Percentiles rank a stretch among this genome's conserved stretches.
Conservation (phyloP, 2,329 filamentous ascomycete species). For the Colletotrichum shisoi region DNA sequence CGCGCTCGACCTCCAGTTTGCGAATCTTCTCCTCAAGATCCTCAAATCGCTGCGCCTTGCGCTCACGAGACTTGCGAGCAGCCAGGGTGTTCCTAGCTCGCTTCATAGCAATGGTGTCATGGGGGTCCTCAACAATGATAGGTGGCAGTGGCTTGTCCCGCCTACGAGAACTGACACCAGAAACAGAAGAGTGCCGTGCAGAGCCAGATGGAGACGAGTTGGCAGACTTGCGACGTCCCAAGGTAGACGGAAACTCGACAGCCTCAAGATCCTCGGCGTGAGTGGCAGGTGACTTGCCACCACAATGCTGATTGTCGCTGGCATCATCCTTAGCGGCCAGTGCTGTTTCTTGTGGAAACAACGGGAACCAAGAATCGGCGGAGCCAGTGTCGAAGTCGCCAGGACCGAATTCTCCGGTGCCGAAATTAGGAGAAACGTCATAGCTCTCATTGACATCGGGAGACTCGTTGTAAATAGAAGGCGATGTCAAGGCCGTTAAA, state of each 20-base stretch:
- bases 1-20: constrained; percentile 71
- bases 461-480: constrained; percentile 79
- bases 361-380: constrained; percentile 72
- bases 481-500: constrained; percentile 85
- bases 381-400: constrained; percentile 62
- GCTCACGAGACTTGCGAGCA: constrained; percentile 88
- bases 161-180: constrained; percentile 76
- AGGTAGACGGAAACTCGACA: constrained; percentile 49
- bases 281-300: constrained; percentile 53
- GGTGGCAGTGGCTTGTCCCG: constrained; percentile 82
- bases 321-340: constrained; percentile 35
- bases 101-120: constrained; percentile 83
- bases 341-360: constrained; percentile 67
- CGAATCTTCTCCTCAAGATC: constrained; percentile 77
- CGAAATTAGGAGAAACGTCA: constrained; percentile 81
- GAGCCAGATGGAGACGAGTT: constrained; percentile 53
- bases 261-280: constrained; percentile 60
- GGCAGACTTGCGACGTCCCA: constrained; percentile 58
- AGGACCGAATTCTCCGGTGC: constrained; percentile 63
- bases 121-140: constrained; percentile 77
- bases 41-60: constrained; percentile 80
- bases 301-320: constrained; percentile 38
- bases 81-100: constrained; percentile 91
- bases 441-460: constrained; percentile 75
- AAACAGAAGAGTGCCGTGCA: constrained; percentile 70